Base-by-base conservation (phyloP, 768 basidiomycete genomes). In the Pholiota molesta region DNA sequence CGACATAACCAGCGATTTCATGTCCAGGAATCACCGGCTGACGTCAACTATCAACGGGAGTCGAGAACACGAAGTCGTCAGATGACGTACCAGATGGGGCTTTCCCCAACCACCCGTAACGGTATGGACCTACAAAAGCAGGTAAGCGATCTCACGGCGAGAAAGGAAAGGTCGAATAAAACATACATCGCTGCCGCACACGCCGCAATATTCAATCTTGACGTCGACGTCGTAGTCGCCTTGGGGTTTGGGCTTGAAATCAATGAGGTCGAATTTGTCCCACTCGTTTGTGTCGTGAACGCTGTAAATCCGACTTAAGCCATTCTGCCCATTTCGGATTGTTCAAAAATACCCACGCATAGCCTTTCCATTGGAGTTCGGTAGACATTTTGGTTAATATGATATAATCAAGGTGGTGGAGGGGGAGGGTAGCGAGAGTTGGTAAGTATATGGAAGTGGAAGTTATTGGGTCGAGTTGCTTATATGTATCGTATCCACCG, bases 141-240 rank as follows among this genome's bases (percentile, higher is more conserved):
- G 55, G 28, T 65, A 17, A 49, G 47, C 29, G 26, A 16, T 40
- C 13, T 19, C 4, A 19, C 1, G 33, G 19, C 42, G 17, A 42
- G 16, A 14, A n/a, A 19, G 9, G 17, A 33, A 10, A 21, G 37
- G 7, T 6, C 11, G 3, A 6, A 26, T 47, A 49, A 14, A 8
- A 65, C 73, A 2, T 55, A 85, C 79, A 69, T 86, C 86, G 4
- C 81, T 81, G 37, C 80, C 83, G 61, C 85, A 86, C 17, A 84
- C 82, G 26, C 78, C 78, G 62, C 77, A 84, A 65, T 76, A 81
- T 21, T 80, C 79, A 60, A 84, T 82, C 55, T 79, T 76, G 60
- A 85, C 79, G 57, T 88, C 86, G 55, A 88, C 75, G 65, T 89
- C 87, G 63, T 81, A 76, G 26, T 84, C 80, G 3, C 77, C 78